A percentile compares a stretch with the other conserved stretches of the same genome.
These are phyloP conservation scores for Alternaria postmessia DNA, from an alignment of 2,329 filamentous ascomycete species.

Conservation along the genomic window DNA sequence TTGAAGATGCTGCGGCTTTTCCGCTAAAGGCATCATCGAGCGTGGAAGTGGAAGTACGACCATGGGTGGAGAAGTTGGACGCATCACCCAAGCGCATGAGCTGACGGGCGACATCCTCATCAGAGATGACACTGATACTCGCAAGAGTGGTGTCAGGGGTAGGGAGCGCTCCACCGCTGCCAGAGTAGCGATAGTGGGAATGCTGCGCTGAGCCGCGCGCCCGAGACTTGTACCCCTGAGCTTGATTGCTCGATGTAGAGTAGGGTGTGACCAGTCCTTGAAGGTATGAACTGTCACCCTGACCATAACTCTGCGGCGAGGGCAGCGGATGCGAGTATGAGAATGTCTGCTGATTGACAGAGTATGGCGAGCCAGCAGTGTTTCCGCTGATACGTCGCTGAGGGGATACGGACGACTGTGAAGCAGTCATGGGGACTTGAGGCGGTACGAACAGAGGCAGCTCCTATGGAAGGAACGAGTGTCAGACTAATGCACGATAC, in stretches of 20 bases:
- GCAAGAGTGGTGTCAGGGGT: constrained; percentile 97
- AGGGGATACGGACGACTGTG: constrained; percentile 95
- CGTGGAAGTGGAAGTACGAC: constrained; percentile 90
- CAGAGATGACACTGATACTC: constrained; percentile 82
- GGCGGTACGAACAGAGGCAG: constrained; percentile 91
- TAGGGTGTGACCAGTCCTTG: constrained; percentile 50
- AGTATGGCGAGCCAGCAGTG: constrained; percentile 76
- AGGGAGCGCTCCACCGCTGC: constrained; percentile 71
- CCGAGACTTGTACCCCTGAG: constrained; percentile 46
- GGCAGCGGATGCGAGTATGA: constrained; percentile 78
- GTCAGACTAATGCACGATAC: constrained; percentile 33
- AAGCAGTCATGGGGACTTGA: constrained; percentile 82
- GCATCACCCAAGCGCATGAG: constrained; percentile 95
- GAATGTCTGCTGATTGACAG: constrained; percentile 81
- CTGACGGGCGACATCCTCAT: constrained; percentile 97
- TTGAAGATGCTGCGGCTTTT: constrained; percentile 66
- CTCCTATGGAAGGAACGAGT: constrained; percentile 68
- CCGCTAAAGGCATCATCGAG: constrained; percentile 94
- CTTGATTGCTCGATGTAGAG: constrained; percentile 43
- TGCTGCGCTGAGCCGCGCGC: constrained; percentile 49
- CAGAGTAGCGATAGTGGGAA: constrained; percentile 52
- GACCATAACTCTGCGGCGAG: constrained; percentile 79
- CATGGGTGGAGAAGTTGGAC: constrained; percentile 85
- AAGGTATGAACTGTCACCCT: constrained; percentile 47
- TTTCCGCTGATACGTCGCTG: constrained; percentile 80